Conservation (phyloP, 2,329 filamentous ascomycete genomes). For the Colletotrichum gloeosporioides region DNA sequence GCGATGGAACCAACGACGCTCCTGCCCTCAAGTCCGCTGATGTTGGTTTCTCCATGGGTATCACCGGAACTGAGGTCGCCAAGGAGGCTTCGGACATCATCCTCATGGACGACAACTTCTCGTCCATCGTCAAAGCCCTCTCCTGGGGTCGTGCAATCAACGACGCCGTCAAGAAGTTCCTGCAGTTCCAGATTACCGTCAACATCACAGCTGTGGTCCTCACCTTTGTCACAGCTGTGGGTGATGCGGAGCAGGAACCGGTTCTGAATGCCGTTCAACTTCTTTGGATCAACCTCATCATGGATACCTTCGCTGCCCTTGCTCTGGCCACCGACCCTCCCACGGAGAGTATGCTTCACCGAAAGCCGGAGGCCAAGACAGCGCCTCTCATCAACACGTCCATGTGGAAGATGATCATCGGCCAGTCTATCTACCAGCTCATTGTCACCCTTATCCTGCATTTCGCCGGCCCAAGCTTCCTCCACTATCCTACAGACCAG, state of each 20-base stretch:
- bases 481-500: conserved; percentile 49
- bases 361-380: conserved; percentile 77
- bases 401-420: conserved; percentile 93
- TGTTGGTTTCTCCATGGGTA: conserved; percentile 74
- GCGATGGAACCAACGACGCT: conserved; percentile 71
- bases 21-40: conserved; percentile 70
- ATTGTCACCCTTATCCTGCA: conserved; percentile 75
- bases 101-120: conserved; percentile 67
- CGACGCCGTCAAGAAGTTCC: conserved; percentile 68
- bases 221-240: conserved; percentile 79
- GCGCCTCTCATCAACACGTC: conserved; percentile 75
- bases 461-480: conserved; percentile 56
- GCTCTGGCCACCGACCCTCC: conserved; percentile 79
- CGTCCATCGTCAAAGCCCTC: conserved; percentile 66
- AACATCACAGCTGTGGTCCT: conserved; percentile 83
- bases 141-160: conserved; percentile 69
- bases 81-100: conserved; percentile 69
- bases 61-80: conserved; percentile 68
- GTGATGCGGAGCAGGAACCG: conserved; percentile 64
- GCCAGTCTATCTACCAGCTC: conserved; percentile 80
- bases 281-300: conserved; percentile 85
- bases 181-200: conserved; percentile 72
- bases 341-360: conserved; percentile 69
- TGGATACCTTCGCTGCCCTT: conserved; percentile 84
- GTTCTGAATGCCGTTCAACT: conserved; percentile 81